These are phyloP conservation scores for Fusarium mexicanum DNA, from an alignment of 2,329 filamentous ascomycete genomes.

Conservation along the genomic window DNA sequence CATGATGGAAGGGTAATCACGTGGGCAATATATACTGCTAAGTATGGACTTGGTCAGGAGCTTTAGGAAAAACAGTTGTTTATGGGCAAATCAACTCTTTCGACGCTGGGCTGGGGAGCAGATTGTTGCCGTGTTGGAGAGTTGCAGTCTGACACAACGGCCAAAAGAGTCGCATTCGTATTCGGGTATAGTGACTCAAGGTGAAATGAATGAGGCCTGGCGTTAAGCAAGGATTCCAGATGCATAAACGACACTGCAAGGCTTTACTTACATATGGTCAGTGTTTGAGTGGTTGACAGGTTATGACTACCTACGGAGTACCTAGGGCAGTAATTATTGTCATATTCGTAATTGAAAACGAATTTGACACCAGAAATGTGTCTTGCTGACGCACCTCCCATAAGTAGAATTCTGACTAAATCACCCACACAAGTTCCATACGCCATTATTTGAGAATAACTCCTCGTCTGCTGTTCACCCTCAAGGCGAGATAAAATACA, in stretches of 20 bases:
- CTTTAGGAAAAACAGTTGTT: neutral
- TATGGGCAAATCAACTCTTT: neutral
- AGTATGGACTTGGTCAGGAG: neutral
- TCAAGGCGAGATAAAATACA: neutral
- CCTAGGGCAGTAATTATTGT: neutral
- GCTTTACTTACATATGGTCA: neutral
- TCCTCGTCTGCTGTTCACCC: neutral
- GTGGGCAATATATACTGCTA: neutral
- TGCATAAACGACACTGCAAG: neutral
- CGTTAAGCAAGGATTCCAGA: neutral
- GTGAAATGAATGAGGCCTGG: constrained; percentile 3
- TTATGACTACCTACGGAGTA: neutral
- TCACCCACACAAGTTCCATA: neutral
- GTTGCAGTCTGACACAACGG: neutral
- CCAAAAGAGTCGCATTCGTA: constrained; percentile 10
- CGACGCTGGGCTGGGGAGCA: neutral
- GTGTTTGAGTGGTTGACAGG: neutral
- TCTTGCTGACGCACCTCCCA: neutral
- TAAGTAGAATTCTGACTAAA: neutral
- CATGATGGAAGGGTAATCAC: neutral
- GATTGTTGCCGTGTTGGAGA: neutral
- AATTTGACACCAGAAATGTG: neutral
- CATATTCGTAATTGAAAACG: neutral
- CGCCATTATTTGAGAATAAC: neutral
- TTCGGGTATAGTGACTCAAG: neutral